Conservation (phyloP, 768 basidiomycete genomes). For the Daedaleopsis sinensis region DNA sequence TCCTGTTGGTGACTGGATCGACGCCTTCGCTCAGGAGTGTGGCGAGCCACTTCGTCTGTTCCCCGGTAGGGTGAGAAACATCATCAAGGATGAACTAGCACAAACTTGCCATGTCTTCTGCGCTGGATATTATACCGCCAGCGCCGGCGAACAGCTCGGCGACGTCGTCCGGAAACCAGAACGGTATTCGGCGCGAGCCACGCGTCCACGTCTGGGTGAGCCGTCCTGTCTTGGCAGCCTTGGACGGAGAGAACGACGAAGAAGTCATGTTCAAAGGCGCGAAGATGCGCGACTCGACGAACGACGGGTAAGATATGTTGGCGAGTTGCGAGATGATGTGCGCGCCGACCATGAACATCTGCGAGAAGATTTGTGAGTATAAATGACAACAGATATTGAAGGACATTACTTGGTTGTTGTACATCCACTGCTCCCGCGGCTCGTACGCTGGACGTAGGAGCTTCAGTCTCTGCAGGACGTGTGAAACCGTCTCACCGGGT, state of each 20-base stretch:
- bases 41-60: constrained; percentile 43
- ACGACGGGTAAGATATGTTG: constrained; percentile 37
- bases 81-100: neutral
- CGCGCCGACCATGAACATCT: constrained; percentile 43
- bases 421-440: constrained; percentile 40
- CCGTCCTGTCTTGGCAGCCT: constrained; percentile 37
- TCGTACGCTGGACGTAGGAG: constrained; percentile 36
- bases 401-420: constrained; percentile 39
- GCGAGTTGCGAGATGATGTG: constrained; percentile 39
- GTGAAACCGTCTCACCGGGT: constrained; percentile 30
- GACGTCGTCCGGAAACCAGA: constrained; percentile 33
- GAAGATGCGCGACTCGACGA: constrained; percentile 46
- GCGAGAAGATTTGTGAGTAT: neutral
- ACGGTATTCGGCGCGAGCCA: constrained; percentile 37
- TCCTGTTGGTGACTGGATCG: constrained; percentile 33
- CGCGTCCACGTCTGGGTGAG: constrained; percentile 37
- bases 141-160: constrained; percentile 37
- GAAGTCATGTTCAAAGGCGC: constrained; percentile 43
- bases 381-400: too few species aligned
- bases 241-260: constrained; percentile 41
- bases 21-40: constrained; percentile 40
- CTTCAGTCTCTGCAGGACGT: constrained; percentile 28
- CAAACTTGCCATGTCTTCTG: constrained; percentile 42
- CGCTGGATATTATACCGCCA: constrained; percentile 46
- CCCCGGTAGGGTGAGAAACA: too few species aligned